These are phyloP conservation scores for Cucumis melo DNA, from an alignment of 306 rosid genomes.

Conservation along the genomic window DNA sequence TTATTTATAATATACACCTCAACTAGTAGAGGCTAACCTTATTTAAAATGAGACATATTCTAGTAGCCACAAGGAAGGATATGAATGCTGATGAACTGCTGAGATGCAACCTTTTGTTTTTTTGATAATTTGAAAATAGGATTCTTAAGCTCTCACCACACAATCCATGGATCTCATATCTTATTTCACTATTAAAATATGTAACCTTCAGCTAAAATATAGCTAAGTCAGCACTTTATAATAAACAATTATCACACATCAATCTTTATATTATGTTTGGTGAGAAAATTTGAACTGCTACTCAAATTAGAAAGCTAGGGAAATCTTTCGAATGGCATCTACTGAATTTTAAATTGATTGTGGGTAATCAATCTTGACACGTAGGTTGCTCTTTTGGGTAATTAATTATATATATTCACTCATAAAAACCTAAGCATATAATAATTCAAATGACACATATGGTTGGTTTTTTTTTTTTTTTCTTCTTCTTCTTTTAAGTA, in stretches of 20 bases:
- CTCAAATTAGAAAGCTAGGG: constrained; percentile 1
- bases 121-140: neutral
- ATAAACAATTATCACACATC: neutral
- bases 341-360: neutral
- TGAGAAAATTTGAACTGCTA: neutral
- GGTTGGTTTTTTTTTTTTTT: neutral
- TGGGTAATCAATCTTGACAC: neutral
- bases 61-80: neutral
- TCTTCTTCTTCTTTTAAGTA: too few relatives aligned
- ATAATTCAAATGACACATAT: neutral
- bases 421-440: neutral
- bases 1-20: neutral
- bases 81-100: neutral
- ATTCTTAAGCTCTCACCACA: neutral
- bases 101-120: neutral
- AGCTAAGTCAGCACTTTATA: neutral
- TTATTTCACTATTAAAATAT: neutral
- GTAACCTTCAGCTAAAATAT: neutral
- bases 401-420: too few relatives aligned
- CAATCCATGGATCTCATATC: constrained; percentile 2
- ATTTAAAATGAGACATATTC: neutral
- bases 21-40: neutral
- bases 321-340: neutral
- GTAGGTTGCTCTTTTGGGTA: neutral
- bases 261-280: neutral